Evolutionary conservation across 2,329 filamentous ascomycete genomes (phyloP).

Genomic region (Lecanoromycetidae sp.): DNA sequence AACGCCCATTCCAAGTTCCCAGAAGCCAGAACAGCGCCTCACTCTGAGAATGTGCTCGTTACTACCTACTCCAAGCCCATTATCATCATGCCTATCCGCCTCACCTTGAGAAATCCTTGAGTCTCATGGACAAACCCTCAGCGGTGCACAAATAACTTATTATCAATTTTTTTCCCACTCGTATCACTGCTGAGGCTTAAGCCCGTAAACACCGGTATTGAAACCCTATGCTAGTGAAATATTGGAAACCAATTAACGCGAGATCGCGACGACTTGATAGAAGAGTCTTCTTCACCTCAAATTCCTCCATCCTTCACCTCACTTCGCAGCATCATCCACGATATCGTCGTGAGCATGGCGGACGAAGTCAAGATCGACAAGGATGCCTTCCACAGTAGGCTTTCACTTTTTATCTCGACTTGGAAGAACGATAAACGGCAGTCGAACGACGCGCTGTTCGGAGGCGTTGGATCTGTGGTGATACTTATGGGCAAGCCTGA

Average conservation of each 20-base stretch:
- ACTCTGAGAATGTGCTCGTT: neutral
- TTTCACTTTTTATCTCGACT: conserved; percentile 71
- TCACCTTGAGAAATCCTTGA: too few species aligned
- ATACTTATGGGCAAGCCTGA: conserved; percentile 93
- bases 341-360: conserved; percentile 36
- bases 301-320: neutral
- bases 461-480: conserved; percentile 73
- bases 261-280: conserved; percentile 2
- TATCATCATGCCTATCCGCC: neutral
- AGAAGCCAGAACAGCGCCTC: neutral
- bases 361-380: conserved; percentile 92
- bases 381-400: conserved; percentile 83
- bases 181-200: too few species aligned
- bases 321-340: neutral
- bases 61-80: too few species aligned
- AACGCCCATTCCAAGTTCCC: neutral
- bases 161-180: neutral
- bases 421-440: conserved; percentile 91
- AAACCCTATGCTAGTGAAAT: neutral
- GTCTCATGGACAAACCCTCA: too few species aligned
- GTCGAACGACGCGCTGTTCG: conserved; percentile 70
- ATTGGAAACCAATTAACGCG: conserved; percentile 11
- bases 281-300: neutral
- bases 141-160: too few species aligned
- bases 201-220: neutral